Conservation (phyloP, 148 eudicot genomes). For the Talinum fruticosum region DNA sequence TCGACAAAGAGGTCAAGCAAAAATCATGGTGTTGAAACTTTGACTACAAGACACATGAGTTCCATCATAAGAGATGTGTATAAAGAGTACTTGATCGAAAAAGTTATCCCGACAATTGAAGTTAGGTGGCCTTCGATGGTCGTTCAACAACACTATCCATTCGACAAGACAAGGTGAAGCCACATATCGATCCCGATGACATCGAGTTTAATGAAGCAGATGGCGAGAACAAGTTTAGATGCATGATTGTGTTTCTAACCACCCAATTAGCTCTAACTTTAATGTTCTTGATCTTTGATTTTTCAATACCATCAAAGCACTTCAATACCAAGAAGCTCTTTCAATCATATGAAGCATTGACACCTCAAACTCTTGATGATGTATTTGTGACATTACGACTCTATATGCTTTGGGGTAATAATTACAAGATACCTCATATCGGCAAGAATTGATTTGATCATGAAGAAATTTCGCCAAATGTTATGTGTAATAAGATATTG, state of each 20-base stretch:
- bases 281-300: slow-evolving; percentile 17
- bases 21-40: slow-evolving; percentile 3
- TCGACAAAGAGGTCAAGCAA: slow-evolving; percentile 1
- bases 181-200: background rate
- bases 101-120: background rate
- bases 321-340: slow-evolving; percentile 13
- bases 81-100: background rate
- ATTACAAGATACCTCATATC: background rate
- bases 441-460: background rate
- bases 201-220: no score
- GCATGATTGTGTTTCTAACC: background rate
- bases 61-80: background rate
- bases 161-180: slow-evolving; percentile 12
- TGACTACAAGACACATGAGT: slow-evolving; percentile 1
- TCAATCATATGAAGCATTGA: background rate
- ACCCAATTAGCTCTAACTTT: background rate
- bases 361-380: background rate
- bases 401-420: background rate
- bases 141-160: background rate
- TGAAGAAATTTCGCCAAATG: background rate
- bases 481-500: background rate
- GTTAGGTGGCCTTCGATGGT: background rate
- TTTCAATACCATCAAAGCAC: slow-evolving; percentile 16
- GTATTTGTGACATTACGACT: slow-evolving; percentile 14
- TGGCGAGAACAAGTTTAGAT: background rate